Base-by-base conservation (phyloP, 2,329 filamentous ascomycete genomes). In the Colletotrichum sublineola region DNA sequence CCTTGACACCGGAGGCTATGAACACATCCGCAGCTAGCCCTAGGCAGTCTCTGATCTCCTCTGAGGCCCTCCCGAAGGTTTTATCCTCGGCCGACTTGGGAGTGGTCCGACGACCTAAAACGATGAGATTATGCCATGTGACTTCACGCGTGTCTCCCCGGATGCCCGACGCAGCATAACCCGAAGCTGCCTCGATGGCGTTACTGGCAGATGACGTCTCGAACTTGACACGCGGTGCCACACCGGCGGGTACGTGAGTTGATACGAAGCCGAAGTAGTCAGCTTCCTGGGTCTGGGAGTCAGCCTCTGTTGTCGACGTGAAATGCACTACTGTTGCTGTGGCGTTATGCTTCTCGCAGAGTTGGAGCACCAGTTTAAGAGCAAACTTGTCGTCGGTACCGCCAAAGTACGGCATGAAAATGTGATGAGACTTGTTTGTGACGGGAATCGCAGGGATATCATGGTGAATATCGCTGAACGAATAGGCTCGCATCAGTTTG, bases 321-420 rank as follows among this genome's bases (percentile, higher is more conserved):
- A 82, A 76, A 42, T 81, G 90, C 1, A 93, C 85, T 42, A 98
- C 88, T 0, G 93, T 96, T 0, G 91, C 94, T 0, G 94, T 95
- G 36, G 97, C 90, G 55, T 93, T 89, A 5, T 90, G 87, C 77
- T 95, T 96, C 79, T 92, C 91, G 0, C 92, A 94, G 0, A 99
- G 87, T 78, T 98, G 96, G 3, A 98, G 86, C 3, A 96, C 92
- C 33, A 98, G 89, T 1, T 91, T 87, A 0, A 98, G 86, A 0
- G 95, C 95, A 5, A 92, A 89, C 9, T 90, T 89, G 78, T 98
- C 96, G 78, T 99, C 96, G 1, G 86, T 84, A 11, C 94, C 94
- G 24, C 96, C 95, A 71, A 97, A 91, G 82, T 94, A 98, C 0
- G 95, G 93, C 66, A 97, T 86, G 79, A 97, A 95, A 75, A 98